These are phyloP conservation scores for Digitaria exilis DNA, from an alignment of 202 grass and related monocot species.

Conservation along the genomic window DNA sequence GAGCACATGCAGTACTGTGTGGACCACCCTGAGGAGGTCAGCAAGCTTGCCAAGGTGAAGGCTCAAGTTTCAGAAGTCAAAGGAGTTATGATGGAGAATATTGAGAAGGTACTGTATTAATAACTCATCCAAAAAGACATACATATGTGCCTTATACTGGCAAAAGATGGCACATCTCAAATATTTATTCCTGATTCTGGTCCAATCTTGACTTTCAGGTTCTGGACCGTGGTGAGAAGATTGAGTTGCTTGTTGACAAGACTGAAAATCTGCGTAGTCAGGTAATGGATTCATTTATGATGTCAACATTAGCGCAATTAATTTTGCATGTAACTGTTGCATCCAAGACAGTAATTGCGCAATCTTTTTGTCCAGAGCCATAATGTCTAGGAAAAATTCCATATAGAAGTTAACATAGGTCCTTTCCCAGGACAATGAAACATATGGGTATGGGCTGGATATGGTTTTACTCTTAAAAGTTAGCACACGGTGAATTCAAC, in stretches of 20 bases:
- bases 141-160: slow-evolving; percentile 7
- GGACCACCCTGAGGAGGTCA: slow-evolving; percentile 91
- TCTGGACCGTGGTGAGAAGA: slow-evolving; percentile 84
- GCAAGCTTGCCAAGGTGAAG: slow-evolving; percentile 91
- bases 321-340: neutral
- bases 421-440: neutral
- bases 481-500: too few species aligned
- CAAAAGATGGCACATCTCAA: neutral
- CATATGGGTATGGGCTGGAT: neutral
- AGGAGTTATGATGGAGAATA: slow-evolving; percentile 98
- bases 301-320: neutral
- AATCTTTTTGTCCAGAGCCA: neutral
- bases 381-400: neutral
- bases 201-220: slow-evolving; percentile 54
- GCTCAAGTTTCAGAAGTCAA: slow-evolving; percentile 97
- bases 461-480: neutral
- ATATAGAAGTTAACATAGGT: neutral
- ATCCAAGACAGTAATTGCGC: neutral
- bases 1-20: slow-evolving; percentile 93
- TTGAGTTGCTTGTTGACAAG: slow-evolving; percentile 91
- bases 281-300: slow-evolving; percentile 38
- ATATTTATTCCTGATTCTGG: neutral
- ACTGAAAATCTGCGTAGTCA: slow-evolving; percentile 87
- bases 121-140: neutral
- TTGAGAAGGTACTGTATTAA: slow-evolving; percentile 72